Evolutionary conservation across 441 rosid genomes (phyloP), one percentile per base, ranked within the genome.

Genomic region (Gossypium davidsonii): DNA sequence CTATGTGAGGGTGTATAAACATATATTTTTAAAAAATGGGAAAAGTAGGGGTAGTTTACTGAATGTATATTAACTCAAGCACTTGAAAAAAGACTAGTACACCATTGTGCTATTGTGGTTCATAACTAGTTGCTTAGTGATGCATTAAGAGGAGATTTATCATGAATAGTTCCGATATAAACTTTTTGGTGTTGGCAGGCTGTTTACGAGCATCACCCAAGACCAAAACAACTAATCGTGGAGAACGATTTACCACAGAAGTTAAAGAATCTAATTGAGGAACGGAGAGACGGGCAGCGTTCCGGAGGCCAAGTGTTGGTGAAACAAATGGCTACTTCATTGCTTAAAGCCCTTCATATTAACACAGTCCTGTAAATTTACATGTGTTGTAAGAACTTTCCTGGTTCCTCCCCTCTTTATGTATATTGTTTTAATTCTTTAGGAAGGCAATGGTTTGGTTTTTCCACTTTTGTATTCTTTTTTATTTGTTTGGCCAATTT

Each of bases 301-400:
- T 93, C 91, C 8, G 98, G 99, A 71, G 99, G 99, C 18, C 99
- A 96, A 80, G 97, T 91, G 44, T 76, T 93, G 77, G 98, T 96
- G 56, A 96, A 96, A 80, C 99, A 96, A 84, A 96, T 96, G 98
- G 98, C 98, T 18, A 96, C 97, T 26, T 96, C 97, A 0, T 88
- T 93, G 37, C 98, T 93, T 15, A 92, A 94, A 81, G 89, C 90
- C 15, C 89, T 85, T 73, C 90, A 91, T 76, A 84, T 79, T 67
- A 90, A 88, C 78, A 86, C 92, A 0, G 91, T 90, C 70, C 74
- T 88, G 83, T 90, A 84, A 84, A 74, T 63, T 0, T 4, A 11
- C 62, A 57, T 23, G 31, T 23, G 28, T 21, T 56, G 2, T 21
- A 18, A 11, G 1, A 57, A 57, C 15, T 57, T 23, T 10, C 2